Percentiles rank a stretch among this genome's conserved stretches.
phyloP scores from a whole-genome alignment of 169 alveolate species.

The Amoebophrya sp. region DNA sequence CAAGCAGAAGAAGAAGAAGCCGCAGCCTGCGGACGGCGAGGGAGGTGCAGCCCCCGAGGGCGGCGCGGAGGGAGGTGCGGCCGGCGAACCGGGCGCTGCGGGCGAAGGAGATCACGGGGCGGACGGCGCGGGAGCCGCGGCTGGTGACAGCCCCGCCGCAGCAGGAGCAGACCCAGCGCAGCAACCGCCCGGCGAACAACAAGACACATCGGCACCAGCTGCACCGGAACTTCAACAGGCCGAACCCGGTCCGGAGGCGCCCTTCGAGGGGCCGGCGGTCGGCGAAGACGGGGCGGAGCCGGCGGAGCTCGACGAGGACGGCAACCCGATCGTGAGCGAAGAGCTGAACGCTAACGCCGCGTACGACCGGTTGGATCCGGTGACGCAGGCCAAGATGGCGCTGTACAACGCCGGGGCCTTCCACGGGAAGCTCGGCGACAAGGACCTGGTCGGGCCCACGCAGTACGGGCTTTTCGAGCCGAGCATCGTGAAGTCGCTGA shows the following conservation, averaged over 20 bases:
- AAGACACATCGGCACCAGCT: neutral
- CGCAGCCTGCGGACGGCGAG: neutral
- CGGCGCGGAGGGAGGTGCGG: neutral
- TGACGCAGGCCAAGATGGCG: neutral
- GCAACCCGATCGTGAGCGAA: neutral
- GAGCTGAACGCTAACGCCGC: neutral
- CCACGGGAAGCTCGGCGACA: neutral
- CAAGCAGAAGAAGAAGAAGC: neutral
- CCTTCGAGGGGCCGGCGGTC: neutral
- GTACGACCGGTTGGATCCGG: neutral
- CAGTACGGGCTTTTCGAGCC: neutral
- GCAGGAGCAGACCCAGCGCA: too few relatives aligned
- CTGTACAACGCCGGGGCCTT: neutral
- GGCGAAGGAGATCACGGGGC: neutral
- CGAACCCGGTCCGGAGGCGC: neutral
- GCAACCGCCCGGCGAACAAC: neutral
- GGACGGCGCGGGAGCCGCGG: too few relatives aligned
- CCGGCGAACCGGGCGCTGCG: neutral
- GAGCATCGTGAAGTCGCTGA: neutral
- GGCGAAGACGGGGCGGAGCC: neutral
- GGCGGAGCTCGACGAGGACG: neutral
- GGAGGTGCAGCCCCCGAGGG: neutral
- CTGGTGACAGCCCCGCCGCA: too few relatives aligned
- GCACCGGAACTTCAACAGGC: neutral
- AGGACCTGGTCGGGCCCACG: neutral